Conservation (phyloP, 805 yeast species). For the Zygotorulaspora sp. region DNA sequence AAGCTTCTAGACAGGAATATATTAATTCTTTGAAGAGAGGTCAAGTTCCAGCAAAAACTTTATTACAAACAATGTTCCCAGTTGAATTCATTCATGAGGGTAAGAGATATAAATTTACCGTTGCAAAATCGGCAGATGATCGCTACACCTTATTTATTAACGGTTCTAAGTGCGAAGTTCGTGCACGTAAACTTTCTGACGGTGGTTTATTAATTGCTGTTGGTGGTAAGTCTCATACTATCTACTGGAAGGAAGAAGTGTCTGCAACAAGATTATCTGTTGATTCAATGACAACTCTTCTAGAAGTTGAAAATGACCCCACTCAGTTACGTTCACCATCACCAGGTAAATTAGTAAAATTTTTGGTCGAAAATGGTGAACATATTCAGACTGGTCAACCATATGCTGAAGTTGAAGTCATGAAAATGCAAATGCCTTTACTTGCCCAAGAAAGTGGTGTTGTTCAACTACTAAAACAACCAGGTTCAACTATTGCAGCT, state of each 20-base stretch:
- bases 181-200: constrained; percentile 84
- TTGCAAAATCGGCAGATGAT: constrained; percentile 85
- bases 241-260: constrained; percentile 97
- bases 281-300: constrained; percentile 88
- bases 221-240: constrained; percentile 90
- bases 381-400: constrained; percentile 89
- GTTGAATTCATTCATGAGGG: constrained; percentile 96
- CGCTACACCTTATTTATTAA: constrained; percentile 85
- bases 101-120: constrained; percentile 87
- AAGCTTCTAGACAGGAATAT: constrained; percentile 65
- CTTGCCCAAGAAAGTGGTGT: constrained; percentile 90
- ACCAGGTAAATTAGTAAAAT: constrained; percentile 95
- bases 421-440: constrained; percentile 99
- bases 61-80: constrained; percentile 82
- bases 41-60: constrained; percentile 81
- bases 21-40: constrained; percentile 83
- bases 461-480: constrained; percentile 90
- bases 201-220: constrained; percentile 87
- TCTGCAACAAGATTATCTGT: constrained; percentile 92
- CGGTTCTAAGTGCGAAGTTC: constrained; percentile 85
- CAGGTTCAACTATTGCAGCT: constrained; percentile 94
- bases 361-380: constrained; percentile 91
- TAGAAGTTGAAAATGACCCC: constrained; percentile 96
- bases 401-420: constrained; percentile 97
- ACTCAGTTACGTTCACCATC: constrained; percentile 98